Base-by-base conservation (phyloP, 768 basidiomycete species). In the Boletellus emodensis region DNA sequence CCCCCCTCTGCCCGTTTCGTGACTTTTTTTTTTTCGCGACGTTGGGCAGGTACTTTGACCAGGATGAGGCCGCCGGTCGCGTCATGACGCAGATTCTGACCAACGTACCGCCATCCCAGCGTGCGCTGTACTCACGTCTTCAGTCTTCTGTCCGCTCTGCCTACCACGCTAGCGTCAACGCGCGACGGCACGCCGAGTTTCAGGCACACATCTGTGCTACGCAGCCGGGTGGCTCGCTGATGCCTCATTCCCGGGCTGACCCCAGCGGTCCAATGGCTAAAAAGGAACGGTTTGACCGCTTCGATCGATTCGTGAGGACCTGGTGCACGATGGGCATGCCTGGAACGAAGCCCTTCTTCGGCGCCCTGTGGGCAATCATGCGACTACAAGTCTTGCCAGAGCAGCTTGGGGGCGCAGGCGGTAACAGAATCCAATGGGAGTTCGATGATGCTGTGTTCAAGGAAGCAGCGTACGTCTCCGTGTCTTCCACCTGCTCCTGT, bases 361-460 rank as follows among this genome's bases (percentile, higher is more conserved):
- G 74, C 44, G 67, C 61, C 39, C 58, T 86, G 42, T 94, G 88
- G 85, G 89, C 84, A 8, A 72, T 87, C 51, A 78, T 94, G 75
- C 79, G 90, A 53, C 72, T 92, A 35, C 90, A 94, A 64, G 82
- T 84, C 38, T 77, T 94, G 40, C 90, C 91, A 43, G 82, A 84
- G 62, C 77, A 79, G 40, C 75, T 90, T 36, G 91, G 93, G 40
- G 92, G 93, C 47, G 87, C 88, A 32, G 93, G 90, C 40, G 66
- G 68, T 30, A 75, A 73, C 59, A 75, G 79, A 59, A 83, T 94
- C 47, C 80, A 87, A 60, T 95, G 93, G 93, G 90, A 93, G 72
- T 74, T 94, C 18, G 93, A 95, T 67, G 93, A 95, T 73, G 91
- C 91, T 17, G 90, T 94, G 14, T 91, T 94, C 72, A 87, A 92